A percentile compares a stretch with the other conserved stretches of the same genome.
Evolutionary conservation across 768 basidiomycete genomes (phyloP).

Genomic region (Kwoniella dejecticola): DNA sequence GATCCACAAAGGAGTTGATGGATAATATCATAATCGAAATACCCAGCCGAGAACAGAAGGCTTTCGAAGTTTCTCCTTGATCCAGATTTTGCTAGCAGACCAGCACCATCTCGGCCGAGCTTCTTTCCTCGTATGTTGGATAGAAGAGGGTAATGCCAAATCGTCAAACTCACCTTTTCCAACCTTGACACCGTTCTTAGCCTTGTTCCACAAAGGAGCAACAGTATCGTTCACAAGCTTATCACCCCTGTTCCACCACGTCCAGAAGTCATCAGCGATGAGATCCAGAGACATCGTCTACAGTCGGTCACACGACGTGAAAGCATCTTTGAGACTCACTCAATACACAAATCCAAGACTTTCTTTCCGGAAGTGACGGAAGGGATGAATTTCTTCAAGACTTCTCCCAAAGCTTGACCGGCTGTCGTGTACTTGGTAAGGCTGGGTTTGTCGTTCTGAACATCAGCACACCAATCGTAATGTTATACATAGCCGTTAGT

Average conservation of each 20-base stretch:
- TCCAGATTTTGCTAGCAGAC: background rate
- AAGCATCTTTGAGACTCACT: slow-evolving; percentile 55
- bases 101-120: background rate
- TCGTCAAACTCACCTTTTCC: slow-evolving; percentile 80
- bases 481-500: background rate
- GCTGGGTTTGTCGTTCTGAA: slow-evolving; percentile 20
- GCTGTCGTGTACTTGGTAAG: slow-evolving; percentile 69
- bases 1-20: too few species aligned
- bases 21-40: too few species aligned
- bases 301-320: background rate
- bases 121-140: too few species aligned
- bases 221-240: slow-evolving; percentile 86
- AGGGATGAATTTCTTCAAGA: slow-evolving; percentile 79
- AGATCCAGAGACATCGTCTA: too few species aligned
- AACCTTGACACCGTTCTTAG: slow-evolving; percentile 83
- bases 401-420: slow-evolving; percentile 82
- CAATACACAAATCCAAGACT: slow-evolving; percentile 79
- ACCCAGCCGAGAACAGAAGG: too few species aligned
- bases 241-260: slow-evolving; percentile 63
- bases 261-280: background rate
- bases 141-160: too few species aligned
- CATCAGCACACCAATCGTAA: too few species aligned
- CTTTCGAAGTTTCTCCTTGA: background rate
- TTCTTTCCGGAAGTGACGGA: slow-evolving; percentile 78
- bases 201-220: slow-evolving; percentile 83